Base-by-base conservation (phyloP, 192 early-diverging fungal genomes). In the Neocallimastix lanati region DNA sequence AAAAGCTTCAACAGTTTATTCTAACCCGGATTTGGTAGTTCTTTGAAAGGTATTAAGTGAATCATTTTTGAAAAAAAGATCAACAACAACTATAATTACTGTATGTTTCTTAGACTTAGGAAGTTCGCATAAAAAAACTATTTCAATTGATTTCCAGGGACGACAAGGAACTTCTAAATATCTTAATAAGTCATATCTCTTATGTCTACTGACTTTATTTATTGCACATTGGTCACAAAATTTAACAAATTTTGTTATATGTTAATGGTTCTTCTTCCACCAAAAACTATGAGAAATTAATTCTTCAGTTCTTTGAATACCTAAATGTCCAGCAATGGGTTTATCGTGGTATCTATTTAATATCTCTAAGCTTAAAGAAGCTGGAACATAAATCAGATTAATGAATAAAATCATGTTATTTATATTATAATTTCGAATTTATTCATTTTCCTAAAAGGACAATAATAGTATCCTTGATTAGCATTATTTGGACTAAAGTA, bases 61-160 rank as follows among this genome's bases (percentile, higher is more conserved):
- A 29, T 30, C 76, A 79, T 79, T 77, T 89, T 90, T 0, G 86
- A n/a, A 82, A n/a, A n/a, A n/a, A n/a, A n/a, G n/a, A n/a, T n/a
- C n/a, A n/a, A n/a, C n/a, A n/a, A n/a, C n/a, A n/a, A n/a, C n/a
- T n/a, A n/a, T n/a, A n/a, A n/a, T n/a, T n/a, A n/a, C n/a, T n/a
- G n/a, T n/a, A n/a, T n/a, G 82, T 13, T 79, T 81, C 28, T 77
- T 16, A 4, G 80, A 79, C 2, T 28, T 21, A 0, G 82, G 84
- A 13, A 88, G 79, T 14, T 79, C 78, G 14, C 76, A 78, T 28
- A 88, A 85, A 38, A 88, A 89, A 77, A 88, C 88, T 76, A 88
- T 85, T 9, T 80, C 81, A 76, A 88, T 88, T 0, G 87, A 86
- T 13, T 79, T 13, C 87, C 87, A 88, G 1, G 82, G 85, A 6